Evolutionary conservation across 1,139 yeast species (phyloP), one percentile per base, ranked within the genome.

Genomic region (Candida sp.): DNA sequence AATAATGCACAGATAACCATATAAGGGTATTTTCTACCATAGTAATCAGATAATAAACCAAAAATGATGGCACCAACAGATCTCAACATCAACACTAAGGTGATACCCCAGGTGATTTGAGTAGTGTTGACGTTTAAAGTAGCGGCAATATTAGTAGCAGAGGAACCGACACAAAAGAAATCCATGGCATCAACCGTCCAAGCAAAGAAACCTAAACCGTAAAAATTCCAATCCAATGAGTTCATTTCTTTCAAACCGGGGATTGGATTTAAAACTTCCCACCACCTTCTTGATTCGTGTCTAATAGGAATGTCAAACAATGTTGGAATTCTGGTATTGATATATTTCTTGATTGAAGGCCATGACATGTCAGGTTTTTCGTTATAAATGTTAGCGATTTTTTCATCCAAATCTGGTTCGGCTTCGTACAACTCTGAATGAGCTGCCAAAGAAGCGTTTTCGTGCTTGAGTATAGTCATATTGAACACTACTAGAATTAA

Each of bases 171-270:
- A 27, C 84, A 73, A 60, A 86, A 87, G 63, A 83, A 87, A 63
- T 86, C 95, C 61, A 85, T 74, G 3, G 95, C 86, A 60, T 86
- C 95, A 77, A 87, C 76, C 4, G 89, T 75, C 95, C 95, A 87
- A 27, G 86, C 88, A 48, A 73, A 57, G 53, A 82, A 81, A 3
- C 89, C 90, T 38, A 82, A 70, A 25, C 70, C 47, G 56, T 84
- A 82, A 60, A 82, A 80, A 43, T 77, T 68, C 88, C 90, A 69
- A 43, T 63, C 67, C 56, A 56, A 45, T 47, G 54, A 49, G 4
- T 55, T 55, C 53, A 69, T 56, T 46, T 58, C 61, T 30, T 44
- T 54, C 30, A 69, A 57, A n/a, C 64, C 65, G 1, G 63, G 60
- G 27, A 67, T 51, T 2, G 75, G 75, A 45, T 68, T 67, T 29